Base-by-base conservation (phyloP, 805 yeast genomes). In the Myxozyma vanderwaltii region DNA sequence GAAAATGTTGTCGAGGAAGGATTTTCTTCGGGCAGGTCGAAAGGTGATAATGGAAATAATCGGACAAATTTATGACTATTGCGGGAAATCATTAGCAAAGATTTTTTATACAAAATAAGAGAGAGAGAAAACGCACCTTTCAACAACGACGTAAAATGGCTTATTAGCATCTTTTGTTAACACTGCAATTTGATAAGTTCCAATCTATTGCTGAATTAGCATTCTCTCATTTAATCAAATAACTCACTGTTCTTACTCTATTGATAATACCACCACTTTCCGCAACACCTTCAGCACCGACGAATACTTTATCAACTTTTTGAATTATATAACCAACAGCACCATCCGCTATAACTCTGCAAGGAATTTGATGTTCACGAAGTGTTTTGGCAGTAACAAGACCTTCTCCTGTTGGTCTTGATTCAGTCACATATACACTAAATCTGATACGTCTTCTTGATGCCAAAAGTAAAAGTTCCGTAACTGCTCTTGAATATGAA, bases 271-370 rank as follows among this genome's bases (percentile, higher is more conserved):
- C 99, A 57, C 99, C 99, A 72, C 95, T 87, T 76, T 94, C 99
- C 2, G 96, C 96, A 2, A 94, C 99, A 67, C 99, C 99, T 75
- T 94, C 99, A 0, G 99, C 99, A 56, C 99, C 99, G 65, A 94
- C 94, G 65, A 94, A 82, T 3, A 94, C 88, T 74, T 94, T 92
- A 75, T 92, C 96, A 13, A 59, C 63, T 72, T 88, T 88, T 72
- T 90, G 91, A 59, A 94, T 85, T 39, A 91, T 89, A 67, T 85
- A 90, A 0, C 98, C 98, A 13, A 92, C 97, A 6, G 96, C 96
- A 54, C 90, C 85, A 71, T 94, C 99, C 17, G 89, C 91, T 51
- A 94, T 88, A 53, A 91, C 79, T 53, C 89, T 85, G 12, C 87
- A 94, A 0, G 98, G 98, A 12, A 94, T 88, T 15, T 89, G 92